Evolutionary conservation across 805 yeast genomes (phyloP), one percentile per base, ranked within the genome.

Genomic region (Cyberlindnera meyerae): DNA sequence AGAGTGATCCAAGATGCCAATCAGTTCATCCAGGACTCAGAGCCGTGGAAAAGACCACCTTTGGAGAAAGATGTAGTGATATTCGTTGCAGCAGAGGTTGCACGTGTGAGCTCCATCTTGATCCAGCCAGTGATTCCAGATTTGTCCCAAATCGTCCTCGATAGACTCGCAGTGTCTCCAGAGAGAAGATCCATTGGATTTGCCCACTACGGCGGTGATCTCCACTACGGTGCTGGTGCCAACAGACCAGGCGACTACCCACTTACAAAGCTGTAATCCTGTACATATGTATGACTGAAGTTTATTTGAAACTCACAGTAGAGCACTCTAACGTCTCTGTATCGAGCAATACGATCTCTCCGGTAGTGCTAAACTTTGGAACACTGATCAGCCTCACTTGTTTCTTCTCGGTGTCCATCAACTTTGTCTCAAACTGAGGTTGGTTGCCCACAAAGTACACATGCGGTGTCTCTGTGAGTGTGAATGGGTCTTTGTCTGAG

Each of bases 381-480:
- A 93, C 66, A 2, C 80, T 62, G 12, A 93, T 65, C 16, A 85
- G 43, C 33, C 78, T 63, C 8, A 81, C 75, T 24, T 62, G 62
- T 8, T 60, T 55, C 18, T 58, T 56, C 1, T 53, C 62, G 11
- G 73, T 49, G 18, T 60, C 53, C 13, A 73, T 47, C 4, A 58
- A 34, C 20, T 70, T 65, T 1, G 77, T 57, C 31, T 70, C 80
- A 56, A 69, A 87, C 22, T 58, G 54, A 0, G 80, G 75, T 57
- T 87, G 96, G 54, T 89, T 90, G 0, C 96, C 97, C 4, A 76
- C 86, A 49, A 86, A 77, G 52, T 83, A 87, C 3, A 89, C 81
- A 55, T 87, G 89, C 1, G 97, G 97, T 13, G 84, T 75, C 51
- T 84, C 85, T 8, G 64, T 40, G n/a, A 93, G 63, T 2, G 79